Conservation (phyloP, 1,139 yeast species). For the Zygosaccharomyces sapae region DNA sequence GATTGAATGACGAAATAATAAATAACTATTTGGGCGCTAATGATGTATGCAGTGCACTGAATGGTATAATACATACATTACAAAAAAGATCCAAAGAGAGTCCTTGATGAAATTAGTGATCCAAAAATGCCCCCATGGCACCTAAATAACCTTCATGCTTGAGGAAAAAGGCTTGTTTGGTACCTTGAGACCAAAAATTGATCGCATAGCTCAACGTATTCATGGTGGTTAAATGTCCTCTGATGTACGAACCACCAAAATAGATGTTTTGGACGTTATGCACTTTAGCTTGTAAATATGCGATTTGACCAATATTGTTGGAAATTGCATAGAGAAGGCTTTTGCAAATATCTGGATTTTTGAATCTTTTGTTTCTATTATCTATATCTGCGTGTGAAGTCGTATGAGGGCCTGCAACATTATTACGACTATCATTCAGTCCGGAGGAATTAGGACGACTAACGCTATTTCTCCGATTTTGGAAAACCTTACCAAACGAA, state of each 20-base stretch:
- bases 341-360: slow-evolving; percentile 72
- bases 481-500: slow-evolving; percentile 95
- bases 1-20: slow-evolving; percentile 3
- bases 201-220: slow-evolving; percentile 91
- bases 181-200: slow-evolving; percentile 95
- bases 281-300: slow-evolving; percentile 87
- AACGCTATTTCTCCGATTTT: slow-evolving; percentile 42
- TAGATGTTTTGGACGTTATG: slow-evolving; percentile 80
- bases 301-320: slow-evolving; percentile 94
- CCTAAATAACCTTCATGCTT: slow-evolving; percentile 97
- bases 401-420: slow-evolving; percentile 1
- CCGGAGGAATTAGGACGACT: slow-evolving; percentile 11
- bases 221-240: slow-evolving; percentile 93
- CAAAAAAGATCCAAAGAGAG: not conserved
- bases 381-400: slow-evolving; percentile 28
- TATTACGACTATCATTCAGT: not conserved
- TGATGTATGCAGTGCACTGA: slow-evolving; percentile 13
- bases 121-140: slow-evolving; percentile 87
- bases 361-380: slow-evolving; percentile 27
- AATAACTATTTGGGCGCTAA: slow-evolving; percentile 7
- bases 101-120: slow-evolving; percentile 6
- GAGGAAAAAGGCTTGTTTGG: slow-evolving; percentile 82
- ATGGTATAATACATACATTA: slow-evolving; percentile 12
- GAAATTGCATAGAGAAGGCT: slow-evolving; percentile 83
- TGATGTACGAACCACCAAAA: slow-evolving; percentile 93